These are phyloP conservation scores for Syzygium jambos DNA, from an alignment of 345 rosid species.

Conservation along the genomic window DNA sequence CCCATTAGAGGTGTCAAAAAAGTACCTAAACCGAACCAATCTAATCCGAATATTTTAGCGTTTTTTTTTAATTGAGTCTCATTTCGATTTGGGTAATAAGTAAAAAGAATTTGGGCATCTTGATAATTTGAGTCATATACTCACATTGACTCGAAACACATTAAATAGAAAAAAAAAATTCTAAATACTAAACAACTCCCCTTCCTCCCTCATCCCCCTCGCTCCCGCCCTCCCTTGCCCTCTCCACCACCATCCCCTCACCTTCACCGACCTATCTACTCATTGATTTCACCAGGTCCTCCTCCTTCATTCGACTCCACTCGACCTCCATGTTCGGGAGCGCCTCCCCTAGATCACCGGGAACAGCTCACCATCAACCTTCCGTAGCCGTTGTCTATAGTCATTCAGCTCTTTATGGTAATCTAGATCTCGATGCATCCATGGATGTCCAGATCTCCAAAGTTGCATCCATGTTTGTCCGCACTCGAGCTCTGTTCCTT, in stretches of 20 bases:
- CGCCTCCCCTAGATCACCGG: background rate
- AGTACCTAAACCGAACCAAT: background rate
- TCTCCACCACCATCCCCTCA: background rate
- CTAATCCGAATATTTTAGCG: rapidly evolving
- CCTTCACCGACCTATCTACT: background rate
- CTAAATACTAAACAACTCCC: background rate
- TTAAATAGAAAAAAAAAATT: background rate
- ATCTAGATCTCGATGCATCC: background rate
- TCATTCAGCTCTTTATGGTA: background rate
- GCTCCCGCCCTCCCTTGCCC: background rate
- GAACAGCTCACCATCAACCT: background rate
- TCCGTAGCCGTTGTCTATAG: background rate
- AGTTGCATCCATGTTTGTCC: background rate
- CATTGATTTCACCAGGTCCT: background rate
- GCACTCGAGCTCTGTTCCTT: background rate
- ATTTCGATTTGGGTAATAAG: background rate
- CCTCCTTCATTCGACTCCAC: background rate
- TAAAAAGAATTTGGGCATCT: background rate
- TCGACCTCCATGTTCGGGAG: background rate
- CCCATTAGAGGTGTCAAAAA: background rate
- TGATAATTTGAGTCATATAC: background rate
- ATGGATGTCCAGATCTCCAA: background rate
- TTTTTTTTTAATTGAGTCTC: background rate
- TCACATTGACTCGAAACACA: background rate
- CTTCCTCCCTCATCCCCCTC: background rate